Evolutionary conservation across 164 flowering plant species (phyloP).

Genomic region (Dillenia suffruticosa): DNA sequence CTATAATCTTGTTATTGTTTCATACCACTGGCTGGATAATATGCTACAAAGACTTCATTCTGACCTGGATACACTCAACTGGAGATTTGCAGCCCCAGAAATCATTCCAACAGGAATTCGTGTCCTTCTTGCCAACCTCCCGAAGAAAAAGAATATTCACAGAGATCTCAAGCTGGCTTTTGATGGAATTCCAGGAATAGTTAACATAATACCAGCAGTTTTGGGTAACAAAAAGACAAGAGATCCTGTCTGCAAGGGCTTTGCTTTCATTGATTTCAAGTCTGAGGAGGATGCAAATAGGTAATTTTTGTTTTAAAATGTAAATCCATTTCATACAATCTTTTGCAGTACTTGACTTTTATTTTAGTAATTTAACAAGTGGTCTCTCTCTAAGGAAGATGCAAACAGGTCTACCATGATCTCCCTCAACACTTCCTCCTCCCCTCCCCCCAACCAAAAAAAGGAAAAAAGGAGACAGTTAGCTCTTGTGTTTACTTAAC

Average conservation of each 20-base stretch:
- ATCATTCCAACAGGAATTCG: conserved; percentile 42
- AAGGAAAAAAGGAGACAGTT: neutral
- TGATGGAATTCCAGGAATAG: conserved; percentile 56
- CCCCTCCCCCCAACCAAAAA: neutral
- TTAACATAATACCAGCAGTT: conserved; percentile 61
- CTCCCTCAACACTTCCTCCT: neutral
- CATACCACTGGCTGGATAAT: no score
- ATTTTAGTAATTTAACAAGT: neutral
- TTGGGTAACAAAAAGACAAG: conserved; percentile 85
- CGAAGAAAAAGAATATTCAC: conserved; percentile 85
- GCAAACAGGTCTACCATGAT: neutral
- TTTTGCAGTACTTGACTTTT: neutral
- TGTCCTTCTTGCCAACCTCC: conserved; percentile 74
- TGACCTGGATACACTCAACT: conserved; percentile 10
- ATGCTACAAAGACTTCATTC: neutral
- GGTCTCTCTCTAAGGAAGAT: neutral
- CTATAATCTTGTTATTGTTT: no score
- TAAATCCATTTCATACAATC: no score
- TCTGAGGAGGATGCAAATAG: conserved; percentile 59
- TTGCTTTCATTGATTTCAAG: conserved; percentile 69
- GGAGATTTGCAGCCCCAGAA: conserved; percentile 43
- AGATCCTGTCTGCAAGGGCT: conserved; percentile 91
- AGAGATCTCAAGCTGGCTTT: conserved; percentile 69
- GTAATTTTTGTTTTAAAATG: conserved; percentile 21
- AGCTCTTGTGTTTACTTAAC: no score